Percentiles rank a stretch among this genome's conserved stretches.
Evolutionary conservation across 2,329 filamentous ascomycete species (phyloP).

Genomic region (Trichoderma semiorbis): DNA sequence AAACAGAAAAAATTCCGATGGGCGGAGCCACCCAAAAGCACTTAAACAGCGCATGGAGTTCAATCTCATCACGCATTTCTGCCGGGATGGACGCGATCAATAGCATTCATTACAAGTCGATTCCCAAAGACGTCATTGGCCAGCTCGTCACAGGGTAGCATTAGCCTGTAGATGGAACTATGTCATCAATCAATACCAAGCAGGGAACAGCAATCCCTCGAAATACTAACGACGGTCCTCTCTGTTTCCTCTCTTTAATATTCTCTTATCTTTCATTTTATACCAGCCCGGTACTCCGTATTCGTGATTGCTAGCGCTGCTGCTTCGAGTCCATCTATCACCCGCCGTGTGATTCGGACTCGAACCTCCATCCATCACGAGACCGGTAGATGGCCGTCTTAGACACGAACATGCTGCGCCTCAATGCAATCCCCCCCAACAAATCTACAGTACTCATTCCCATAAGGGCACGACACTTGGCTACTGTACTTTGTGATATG

Average conservation of each 20-base stretch:
- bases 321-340: not conserved
- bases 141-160: not conserved
- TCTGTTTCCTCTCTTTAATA: not conserved
- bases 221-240: not conserved
- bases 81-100: not conserved
- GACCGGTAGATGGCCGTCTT: not conserved
- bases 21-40: not conserved
- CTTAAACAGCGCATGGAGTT: not conserved
- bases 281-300: too few species aligned
- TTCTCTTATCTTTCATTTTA: not conserved
- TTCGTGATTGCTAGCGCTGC: not conserved
- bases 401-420: conserved; percentile 9
- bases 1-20: not conserved
- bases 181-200: not conserved
- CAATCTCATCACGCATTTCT: not conserved
- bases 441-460: not conserved
- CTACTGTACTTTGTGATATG: not conserved
- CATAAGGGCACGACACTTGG: not conserved
- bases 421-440: conserved; percentile 3
- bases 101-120: not conserved
- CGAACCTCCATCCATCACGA: not conserved
- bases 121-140: conserved; percentile 1
- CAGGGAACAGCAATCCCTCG: not conserved
- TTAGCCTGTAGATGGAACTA: not conserved
- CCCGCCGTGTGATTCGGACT: not conserved